Base-by-base conservation (phyloP, 805 yeast genomes). In the Candida nitratophila region DNA sequence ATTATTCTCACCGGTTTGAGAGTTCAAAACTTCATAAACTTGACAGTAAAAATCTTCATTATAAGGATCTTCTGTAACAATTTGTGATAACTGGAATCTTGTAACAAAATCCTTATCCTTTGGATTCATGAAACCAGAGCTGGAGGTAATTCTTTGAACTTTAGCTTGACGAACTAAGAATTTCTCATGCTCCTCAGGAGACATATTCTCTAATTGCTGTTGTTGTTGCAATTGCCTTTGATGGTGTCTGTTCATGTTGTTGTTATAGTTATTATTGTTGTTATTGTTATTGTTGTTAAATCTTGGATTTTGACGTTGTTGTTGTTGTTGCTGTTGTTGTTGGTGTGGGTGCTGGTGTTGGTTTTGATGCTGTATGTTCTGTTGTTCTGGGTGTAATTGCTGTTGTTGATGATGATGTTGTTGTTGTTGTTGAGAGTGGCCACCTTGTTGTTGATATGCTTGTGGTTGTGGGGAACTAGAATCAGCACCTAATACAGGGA, bases 1-100 rank as follows among this genome's bases (percentile, higher is more conserved):
- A 44, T 77, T 81, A 44, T 71, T 76, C 35, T 71, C 71, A 53
- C 75, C 77, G 49, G 75, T 77, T 3, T 80, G 72, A 26, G 70
- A 69, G 56, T 83, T 82, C 50, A 86, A 70, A 50, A 84, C 79
- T 56, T 90, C 85, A 66, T 79, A 86, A 36, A 93, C 96, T 65
- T 93, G 98, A 58, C 83, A 87, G 61, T 93, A 93, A 59, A 91
- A 93, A 69, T 93, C 99, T 65, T 93, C 99, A 58, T 86, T 88
- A 64, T 86, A 87, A 14, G 99, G 99, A 65, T 93, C 98, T 45
- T 90, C 97, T 11, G 96, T 86, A 41, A 93, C 96, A 65, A 93
- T 85, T 63, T 90, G 96, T 41, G 96, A 88, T 50, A 93, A 74
- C 66, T 93, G 99, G 59, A 90, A 83, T 61, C 97, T 77, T 37